phyloP scores from a whole-genome alignment of 1,284 basidiomycete species.

The Ganoderma meredithae region DNA sequence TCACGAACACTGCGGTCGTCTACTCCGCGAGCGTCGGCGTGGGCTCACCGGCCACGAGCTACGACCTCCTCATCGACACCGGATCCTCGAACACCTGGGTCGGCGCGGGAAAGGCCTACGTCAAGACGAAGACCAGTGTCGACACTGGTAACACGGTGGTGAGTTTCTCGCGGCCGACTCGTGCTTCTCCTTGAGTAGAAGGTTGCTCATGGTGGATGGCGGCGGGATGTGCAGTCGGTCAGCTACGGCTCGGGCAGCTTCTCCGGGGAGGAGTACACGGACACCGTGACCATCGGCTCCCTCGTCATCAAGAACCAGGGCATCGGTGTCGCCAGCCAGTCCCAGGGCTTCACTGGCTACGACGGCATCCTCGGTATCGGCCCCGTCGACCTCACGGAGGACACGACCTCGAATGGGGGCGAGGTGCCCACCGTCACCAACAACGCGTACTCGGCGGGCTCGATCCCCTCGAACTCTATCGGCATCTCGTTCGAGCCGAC shows the following conservation, averaged over 20 bases:
- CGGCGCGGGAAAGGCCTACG: slow-evolving; percentile 54
- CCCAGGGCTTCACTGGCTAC: slow-evolving; percentile 47
- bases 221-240: slow-evolving; percentile 24
- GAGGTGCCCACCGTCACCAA: slow-evolving; percentile 51
- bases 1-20: slow-evolving; percentile 36
- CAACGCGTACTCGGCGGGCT: slow-evolving; percentile 50
- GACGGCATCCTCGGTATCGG: slow-evolving; percentile 65
- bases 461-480: slow-evolving; percentile 42
- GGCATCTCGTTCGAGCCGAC: slow-evolving; percentile 61
- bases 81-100: slow-evolving; percentile 71
- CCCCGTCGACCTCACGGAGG: slow-evolving; percentile 53
- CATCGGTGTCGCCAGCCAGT: slow-evolving; percentile 52
- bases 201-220: not conserved
- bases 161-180: slow-evolving; percentile 22
- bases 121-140: slow-evolving; percentile 53
- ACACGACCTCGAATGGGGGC: slow-evolving; percentile 31
- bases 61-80: slow-evolving; percentile 40
- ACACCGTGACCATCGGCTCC: slow-evolving; percentile 45
- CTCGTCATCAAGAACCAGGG: slow-evolving; percentile 42
- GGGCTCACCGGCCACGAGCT: slow-evolving; percentile 38
- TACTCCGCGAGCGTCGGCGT: slow-evolving; percentile 38
- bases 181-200: not conserved
- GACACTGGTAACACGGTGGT: slow-evolving; percentile 31
- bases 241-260: slow-evolving; percentile 30
- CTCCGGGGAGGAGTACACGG: slow-evolving; percentile 47